These are phyloP conservation scores for Fusarium sp. DNA, from an alignment of 2,329 filamentous ascomycete species.

Conservation along the genomic window DNA sequence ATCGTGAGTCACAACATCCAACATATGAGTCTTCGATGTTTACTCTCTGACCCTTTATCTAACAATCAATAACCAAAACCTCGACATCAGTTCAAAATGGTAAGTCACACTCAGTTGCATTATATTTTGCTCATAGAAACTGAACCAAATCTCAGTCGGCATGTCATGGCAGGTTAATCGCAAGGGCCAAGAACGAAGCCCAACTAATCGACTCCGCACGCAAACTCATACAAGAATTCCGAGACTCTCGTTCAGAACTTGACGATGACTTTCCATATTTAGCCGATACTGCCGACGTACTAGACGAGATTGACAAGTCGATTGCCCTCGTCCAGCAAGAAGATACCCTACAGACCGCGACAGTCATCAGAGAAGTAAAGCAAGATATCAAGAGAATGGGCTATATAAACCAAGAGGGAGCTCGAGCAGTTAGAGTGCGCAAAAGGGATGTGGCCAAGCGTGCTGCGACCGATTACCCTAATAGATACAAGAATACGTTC, in stretches of 20 bases:
- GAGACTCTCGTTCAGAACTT: background rate
- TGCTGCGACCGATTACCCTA: background rate
- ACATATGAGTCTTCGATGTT: background rate
- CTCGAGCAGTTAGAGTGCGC: background rate
- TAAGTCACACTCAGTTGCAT: background rate
- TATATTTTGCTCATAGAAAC: background rate
- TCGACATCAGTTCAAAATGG: background rate
- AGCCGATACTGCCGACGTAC: background rate
- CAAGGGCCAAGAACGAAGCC: background rate
- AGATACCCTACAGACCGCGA: constrained; percentile 3
- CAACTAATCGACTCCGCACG: constrained; percentile 1
- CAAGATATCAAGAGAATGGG: background rate
- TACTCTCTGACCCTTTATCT: background rate
- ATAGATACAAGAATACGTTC: constrained; percentile 2
- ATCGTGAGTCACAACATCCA: constrained; percentile 2
- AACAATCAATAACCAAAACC: background rate
- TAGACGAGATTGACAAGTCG: constrained; percentile 8
- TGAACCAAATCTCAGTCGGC: background rate
- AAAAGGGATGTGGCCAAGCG: background rate
- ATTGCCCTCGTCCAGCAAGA: constrained; percentile 2
- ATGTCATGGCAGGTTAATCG: background rate
- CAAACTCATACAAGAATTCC: constrained; percentile 13
- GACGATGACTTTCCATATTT: background rate
- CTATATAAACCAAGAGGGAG: background rate
- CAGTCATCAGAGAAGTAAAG: constrained; percentile 2